Percentiles rank a stretch among this genome's conserved stretches.
Evolutionary conservation across 106 monocot genomes (phyloP).

Genomic region (Dendrobium huoshanense): DNA sequence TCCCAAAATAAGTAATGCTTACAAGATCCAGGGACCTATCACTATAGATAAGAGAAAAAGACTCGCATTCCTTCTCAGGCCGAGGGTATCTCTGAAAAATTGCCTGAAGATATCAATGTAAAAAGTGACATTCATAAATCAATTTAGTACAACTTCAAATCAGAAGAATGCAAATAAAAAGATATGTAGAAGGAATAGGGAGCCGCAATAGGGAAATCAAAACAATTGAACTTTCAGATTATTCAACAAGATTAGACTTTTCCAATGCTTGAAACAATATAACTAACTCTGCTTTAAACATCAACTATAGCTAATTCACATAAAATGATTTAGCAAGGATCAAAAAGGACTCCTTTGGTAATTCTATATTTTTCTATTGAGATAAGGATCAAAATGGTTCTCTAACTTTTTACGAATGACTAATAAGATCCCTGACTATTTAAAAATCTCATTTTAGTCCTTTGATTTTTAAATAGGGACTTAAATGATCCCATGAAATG

Average conservation of each 20-base stretch:
- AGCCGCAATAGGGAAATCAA: not conserved
- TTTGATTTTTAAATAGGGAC: too few relatives aligned
- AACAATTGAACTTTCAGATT: slow-evolving; percentile 4
- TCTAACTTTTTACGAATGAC: too few relatives aligned
- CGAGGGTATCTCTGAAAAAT: slow-evolving; percentile 96
- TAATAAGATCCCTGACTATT: too few relatives aligned
- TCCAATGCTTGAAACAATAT: not conserved
- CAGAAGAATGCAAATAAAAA: not conserved
- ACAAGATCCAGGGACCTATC: slow-evolving; percentile 92
- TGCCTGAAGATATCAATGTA: slow-evolving; percentile 40
- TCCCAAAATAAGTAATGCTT: slow-evolving; percentile 21
- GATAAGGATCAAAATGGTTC: too few relatives aligned
- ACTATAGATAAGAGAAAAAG: slow-evolving; percentile 90
- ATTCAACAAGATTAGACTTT: not conserved
- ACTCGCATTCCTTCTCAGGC: slow-evolving; percentile 97
- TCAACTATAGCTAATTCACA: not conserved
- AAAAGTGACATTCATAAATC: too few relatives aligned
- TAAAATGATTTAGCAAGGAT: not conserved
- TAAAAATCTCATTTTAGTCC: too few relatives aligned
- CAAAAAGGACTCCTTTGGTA: not conserved
- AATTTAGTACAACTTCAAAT: not conserved
- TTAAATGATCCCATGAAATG: too few relatives aligned
- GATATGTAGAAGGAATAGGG: not conserved
- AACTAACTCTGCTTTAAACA: not conserved
- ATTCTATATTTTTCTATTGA: too few relatives aligned